These are phyloP conservation scores for Paramecium octaurelia DNA, from an alignment of 73 alveolate genomes.

Conservation along the genomic window DNA sequence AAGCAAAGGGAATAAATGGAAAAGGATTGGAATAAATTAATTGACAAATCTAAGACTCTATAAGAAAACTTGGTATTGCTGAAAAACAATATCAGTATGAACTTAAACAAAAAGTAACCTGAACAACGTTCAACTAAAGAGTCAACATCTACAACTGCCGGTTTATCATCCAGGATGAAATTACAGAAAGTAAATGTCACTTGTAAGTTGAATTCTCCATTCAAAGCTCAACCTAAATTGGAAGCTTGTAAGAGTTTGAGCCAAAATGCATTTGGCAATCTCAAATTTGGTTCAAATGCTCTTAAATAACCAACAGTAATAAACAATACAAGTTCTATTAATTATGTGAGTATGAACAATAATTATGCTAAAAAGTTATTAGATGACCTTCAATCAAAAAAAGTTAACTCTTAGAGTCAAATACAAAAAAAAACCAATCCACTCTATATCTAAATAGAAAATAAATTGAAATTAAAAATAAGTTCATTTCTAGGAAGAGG, in stretches of 20 bases:
- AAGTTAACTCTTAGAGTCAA: neutral
- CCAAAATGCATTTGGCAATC: neutral
- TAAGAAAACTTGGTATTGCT: constrained; percentile 8
- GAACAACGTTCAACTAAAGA: neutral
- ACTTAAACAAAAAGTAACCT: neutral
- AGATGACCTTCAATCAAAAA: neutral
- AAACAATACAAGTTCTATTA: neutral
- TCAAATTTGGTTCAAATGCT: neutral
- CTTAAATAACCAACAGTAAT: neutral
- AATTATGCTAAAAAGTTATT: neutral
- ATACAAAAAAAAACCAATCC: neutral
- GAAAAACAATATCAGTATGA: constrained; percentile 5
- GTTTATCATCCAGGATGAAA: neutral
- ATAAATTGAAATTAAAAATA: neutral
- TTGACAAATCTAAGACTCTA: neutral
- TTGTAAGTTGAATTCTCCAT: constrained; percentile 21
- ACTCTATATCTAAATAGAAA: neutral
- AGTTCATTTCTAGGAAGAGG: constrained; percentile 38
- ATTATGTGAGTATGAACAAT: neutral
- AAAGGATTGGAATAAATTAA: constrained; percentile 25
- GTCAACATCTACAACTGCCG: neutral
- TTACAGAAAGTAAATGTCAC: neutral
- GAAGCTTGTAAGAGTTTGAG: neutral
- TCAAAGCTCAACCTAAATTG: neutral
- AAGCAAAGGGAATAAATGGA: constrained; percentile 22